phyloP scores from a whole-genome alignment of 2,329 filamentous ascomycete species.

The Diplodia mutila region DNA sequence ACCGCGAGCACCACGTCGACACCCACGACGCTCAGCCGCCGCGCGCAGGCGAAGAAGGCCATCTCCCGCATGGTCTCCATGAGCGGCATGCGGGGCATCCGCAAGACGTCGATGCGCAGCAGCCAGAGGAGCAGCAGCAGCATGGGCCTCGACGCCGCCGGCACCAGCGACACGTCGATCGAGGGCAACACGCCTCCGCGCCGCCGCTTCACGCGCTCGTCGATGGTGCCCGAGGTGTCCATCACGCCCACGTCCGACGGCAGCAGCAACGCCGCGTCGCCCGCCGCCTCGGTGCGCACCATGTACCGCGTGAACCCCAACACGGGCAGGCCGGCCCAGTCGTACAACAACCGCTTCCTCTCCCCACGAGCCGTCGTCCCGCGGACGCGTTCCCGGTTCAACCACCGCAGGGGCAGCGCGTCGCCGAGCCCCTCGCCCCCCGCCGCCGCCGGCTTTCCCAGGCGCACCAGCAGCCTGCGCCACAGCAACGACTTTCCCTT shows the following conservation, averaged over 20 bases:
- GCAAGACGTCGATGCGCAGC: no score
- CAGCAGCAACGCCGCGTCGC: background rate
- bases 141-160: background rate
- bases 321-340: background rate
- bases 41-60: no score
- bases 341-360: background rate
- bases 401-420: no score
- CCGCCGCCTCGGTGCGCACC: slow-evolving; percentile 4
- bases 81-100: no score
- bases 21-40: no score
- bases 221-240: background rate
- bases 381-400: background rate
- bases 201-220: background rate
- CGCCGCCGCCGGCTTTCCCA: background rate
- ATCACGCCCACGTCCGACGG: background rate
- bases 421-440: background rate
- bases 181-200: background rate
- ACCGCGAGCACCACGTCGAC: no score
- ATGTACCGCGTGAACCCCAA: background rate
- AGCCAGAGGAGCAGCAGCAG: no score
- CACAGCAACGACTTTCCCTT: slow-evolving; percentile 5
- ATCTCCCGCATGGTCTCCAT: no score
- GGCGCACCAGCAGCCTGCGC: background rate
- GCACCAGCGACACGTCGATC: background rate
- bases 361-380: background rate